These are phyloP conservation scores for Leccinum fallax DNA, from an alignment of 1,284 basidiomycete genomes.

Conservation along the genomic window DNA sequence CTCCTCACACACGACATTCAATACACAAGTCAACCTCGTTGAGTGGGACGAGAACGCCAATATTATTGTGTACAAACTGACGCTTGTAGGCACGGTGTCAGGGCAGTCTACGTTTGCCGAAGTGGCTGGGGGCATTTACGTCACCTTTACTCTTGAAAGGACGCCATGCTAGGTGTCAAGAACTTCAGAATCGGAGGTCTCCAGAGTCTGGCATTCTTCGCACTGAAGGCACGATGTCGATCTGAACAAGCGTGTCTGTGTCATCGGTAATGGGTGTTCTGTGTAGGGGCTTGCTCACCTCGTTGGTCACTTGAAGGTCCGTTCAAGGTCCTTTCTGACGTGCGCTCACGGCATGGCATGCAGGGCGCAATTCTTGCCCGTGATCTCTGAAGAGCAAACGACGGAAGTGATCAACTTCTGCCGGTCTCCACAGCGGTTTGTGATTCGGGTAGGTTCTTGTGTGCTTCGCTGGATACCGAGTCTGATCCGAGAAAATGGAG, in stretches of 20 bases:
- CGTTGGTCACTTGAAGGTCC: constrained; percentile 2
- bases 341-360: constrained; percentile 11
- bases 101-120: constrained; percentile 34
- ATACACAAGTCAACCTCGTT: constrained; percentile 43
- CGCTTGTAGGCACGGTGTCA: constrained; percentile 39
- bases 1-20: constrained; percentile 43
- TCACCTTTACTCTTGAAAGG: constrained; percentile 43
- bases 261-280: constrained; percentile 68
- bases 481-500: neutral
- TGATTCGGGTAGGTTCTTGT: constrained; percentile 42
- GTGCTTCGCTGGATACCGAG: neutral
- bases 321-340: constrained; percentile 8
- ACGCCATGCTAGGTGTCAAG: constrained; percentile 38
- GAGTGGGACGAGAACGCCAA: constrained; percentile 48
- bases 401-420: constrained; percentile 56
- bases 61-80: constrained; percentile 38
- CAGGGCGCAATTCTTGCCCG: constrained; percentile 58
- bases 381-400: constrained; percentile 48
- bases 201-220: constrained; percentile 52
- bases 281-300: constrained; percentile 43
- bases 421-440: constrained; percentile 54
- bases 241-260: constrained; percentile 57
- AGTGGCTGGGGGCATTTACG: constrained; percentile 47
- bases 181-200: constrained; percentile 46
- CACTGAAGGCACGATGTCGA: constrained; percentile 58